These are phyloP conservation scores for Fonsecaea nubica DNA, from an alignment of 2,329 filamentous ascomycete genomes.

Conservation along the genomic window DNA sequence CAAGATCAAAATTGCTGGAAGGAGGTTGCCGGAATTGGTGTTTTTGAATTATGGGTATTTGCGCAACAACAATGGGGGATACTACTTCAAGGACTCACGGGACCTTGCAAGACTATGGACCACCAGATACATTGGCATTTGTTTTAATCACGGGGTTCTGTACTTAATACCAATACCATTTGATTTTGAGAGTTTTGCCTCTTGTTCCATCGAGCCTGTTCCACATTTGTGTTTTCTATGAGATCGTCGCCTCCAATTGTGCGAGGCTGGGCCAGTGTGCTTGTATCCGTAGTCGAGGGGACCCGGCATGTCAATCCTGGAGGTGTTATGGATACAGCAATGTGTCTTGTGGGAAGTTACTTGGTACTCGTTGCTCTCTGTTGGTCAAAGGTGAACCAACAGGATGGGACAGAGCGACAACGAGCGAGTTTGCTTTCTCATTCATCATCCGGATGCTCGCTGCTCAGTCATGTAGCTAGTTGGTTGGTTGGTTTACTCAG, in stretches of 20 bases:
- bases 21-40: constrained; percentile 4
- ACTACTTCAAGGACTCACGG: constrained; percentile 1
- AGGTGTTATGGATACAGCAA: no score
- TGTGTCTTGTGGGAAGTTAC: no score
- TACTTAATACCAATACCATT: constrained; percentile 3
- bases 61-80: neutral
- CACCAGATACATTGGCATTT: constrained; percentile 4
- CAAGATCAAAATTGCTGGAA: constrained; percentile 4
- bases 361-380: no score
- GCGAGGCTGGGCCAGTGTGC: no score
- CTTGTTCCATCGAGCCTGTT: neutral
- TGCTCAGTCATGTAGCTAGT: no score
- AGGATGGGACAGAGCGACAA: no score
- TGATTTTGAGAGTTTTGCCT: neutral
- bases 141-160: constrained; percentile 7
- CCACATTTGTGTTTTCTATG: neutral
- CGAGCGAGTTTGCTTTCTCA: no score
- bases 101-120: constrained; percentile 6
- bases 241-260: neutral
- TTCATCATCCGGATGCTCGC: no score
- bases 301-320: no score
- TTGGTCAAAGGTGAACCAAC: no score
- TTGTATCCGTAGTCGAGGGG: no score
- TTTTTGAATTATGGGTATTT: neutral
- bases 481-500: no score